A percentile compares a stretch with the other conserved stretches of the same genome.
Evolutionary conservation across 2,329 filamentous ascomycete genomes (phyloP).

Genomic region (Penicillium sclerotiorum): DNA sequence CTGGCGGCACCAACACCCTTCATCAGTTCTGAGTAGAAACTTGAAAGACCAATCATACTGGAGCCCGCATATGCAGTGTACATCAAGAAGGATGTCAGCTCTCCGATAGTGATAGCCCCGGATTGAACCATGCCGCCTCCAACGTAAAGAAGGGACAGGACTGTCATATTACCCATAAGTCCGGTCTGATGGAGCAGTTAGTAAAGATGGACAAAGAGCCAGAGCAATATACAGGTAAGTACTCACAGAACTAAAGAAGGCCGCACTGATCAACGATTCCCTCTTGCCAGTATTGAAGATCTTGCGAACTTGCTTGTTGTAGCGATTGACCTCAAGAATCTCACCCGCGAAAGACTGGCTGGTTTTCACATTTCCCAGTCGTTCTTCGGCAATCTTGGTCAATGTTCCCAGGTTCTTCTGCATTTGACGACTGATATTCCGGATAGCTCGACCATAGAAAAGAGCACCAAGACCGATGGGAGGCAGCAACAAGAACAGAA

Average conservation of each 20-base stretch:
- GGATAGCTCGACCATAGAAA: constrained; percentile 85
- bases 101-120: constrained; percentile 84
- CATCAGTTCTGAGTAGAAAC: constrained; percentile 98
- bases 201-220: neutral
- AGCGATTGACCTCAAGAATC: constrained; percentile 83
- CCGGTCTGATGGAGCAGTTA: constrained; percentile 64
- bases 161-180: constrained; percentile 94
- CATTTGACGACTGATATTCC: constrained; percentile 87
- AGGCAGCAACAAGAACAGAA: constrained; percentile 84
- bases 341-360: constrained; percentile 96
- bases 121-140: constrained; percentile 87
- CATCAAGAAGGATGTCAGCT: constrained; percentile 96
- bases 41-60: constrained; percentile 89
- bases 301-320: constrained; percentile 87
- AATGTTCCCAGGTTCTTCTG: constrained; percentile 91
- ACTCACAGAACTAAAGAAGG: constrained; percentile 73
- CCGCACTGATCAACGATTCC: constrained; percentile 85
- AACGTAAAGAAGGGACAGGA: constrained; percentile 84
- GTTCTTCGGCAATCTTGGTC: constrained; percentile 96
- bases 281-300: constrained; percentile 87
- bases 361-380: constrained; percentile 94
- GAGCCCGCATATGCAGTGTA: constrained; percentile 87
- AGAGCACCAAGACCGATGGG: constrained; percentile 89
- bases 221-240: neutral
- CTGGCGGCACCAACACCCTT: constrained; percentile 98